Percentiles rank a stretch among this genome's conserved stretches.
phyloP scores from a whole-genome alignment of 2,329 filamentous ascomycete species.

The Ophiostoma pallidulum region DNA sequence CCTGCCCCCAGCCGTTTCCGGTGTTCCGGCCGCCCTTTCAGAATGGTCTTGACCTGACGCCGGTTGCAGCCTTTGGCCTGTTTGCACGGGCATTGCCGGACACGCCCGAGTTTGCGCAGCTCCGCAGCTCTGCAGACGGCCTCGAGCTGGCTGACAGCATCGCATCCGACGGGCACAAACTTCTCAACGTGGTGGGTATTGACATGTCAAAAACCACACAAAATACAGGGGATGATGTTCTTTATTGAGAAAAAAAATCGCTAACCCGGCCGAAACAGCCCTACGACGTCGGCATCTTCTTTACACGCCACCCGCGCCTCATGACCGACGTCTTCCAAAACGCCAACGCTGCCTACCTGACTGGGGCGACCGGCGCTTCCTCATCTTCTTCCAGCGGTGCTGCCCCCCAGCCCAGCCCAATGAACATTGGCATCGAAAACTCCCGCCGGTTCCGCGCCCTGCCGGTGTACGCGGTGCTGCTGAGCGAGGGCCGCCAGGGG shows the following conservation, averaged over 20 bases:
- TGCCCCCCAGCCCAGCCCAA: constrained; percentile 58
- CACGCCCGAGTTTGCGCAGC: constrained; percentile 43
- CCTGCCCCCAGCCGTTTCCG: not conserved
- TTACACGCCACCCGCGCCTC: constrained; percentile 54
- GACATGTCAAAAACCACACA: not conserved
- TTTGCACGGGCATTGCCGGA: constrained; percentile 59
- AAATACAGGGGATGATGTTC: no score
- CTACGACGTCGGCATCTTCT: constrained; percentile 87
- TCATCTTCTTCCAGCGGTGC: constrained; percentile 14
- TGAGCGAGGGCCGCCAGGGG: constrained; percentile 62
- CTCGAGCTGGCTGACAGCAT: constrained; percentile 82
- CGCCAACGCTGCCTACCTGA: constrained; percentile 74
- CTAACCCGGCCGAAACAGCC: constrained; percentile 40
- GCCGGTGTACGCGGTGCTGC: constrained; percentile 74
- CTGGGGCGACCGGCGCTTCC: constrained; percentile 13
- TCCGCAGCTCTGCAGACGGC: constrained; percentile 46
- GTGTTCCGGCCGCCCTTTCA: not conserved
- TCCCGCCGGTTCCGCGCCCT: constrained; percentile 82
- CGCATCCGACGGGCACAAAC: constrained; percentile 76
- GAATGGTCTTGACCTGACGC: not conserved
- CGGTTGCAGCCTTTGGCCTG: constrained; percentile 64
- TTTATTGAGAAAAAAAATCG: not conserved
- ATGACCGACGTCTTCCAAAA: constrained; percentile 65
- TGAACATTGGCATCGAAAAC: constrained; percentile 85
- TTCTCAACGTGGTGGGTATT: constrained; percentile 75